Percentiles rank a stretch among this genome's conserved stretches.
phyloP scores from a whole-genome alignment of 306 rosid species.

The Malus sylvestris region DNA sequence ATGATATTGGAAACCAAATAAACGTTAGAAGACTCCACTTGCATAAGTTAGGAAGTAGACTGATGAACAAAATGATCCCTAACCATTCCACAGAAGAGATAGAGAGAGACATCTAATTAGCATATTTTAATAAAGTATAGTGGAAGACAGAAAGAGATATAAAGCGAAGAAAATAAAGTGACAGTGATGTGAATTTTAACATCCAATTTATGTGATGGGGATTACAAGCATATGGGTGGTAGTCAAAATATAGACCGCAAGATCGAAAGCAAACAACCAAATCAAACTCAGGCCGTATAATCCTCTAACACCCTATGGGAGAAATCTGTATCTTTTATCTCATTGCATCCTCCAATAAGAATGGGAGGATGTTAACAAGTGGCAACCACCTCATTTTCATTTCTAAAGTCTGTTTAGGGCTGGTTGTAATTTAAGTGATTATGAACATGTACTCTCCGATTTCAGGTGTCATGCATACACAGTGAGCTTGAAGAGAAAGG shows the following conservation, averaged over 20 bases:
- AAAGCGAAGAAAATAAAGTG: background rate
- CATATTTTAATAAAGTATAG: background rate
- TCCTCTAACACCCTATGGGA: background rate
- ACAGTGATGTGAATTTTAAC: background rate
- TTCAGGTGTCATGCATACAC: no score
- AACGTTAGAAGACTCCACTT: background rate
- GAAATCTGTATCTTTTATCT: conserved; percentile 3
- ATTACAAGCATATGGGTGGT: background rate
- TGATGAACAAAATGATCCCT: background rate
- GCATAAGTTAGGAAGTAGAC: background rate
- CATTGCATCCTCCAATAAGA: conserved; percentile 9
- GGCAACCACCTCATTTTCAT: background rate
- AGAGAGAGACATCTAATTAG: background rate
- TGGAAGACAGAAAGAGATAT: background rate
- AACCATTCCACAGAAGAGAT: background rate
- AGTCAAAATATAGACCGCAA: conserved; percentile 1
- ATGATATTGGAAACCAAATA: background rate
- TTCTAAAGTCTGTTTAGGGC: no score
- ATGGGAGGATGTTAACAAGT: background rate
- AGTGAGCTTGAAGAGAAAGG: no score
- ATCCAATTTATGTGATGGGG: conserved; percentile 8
- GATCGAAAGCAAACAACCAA: background rate
- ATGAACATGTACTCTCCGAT: no score
- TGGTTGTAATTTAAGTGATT: no score
- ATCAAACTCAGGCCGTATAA: background rate